phyloP scores from a whole-genome alignment of 371 early-diverging fungal genomes.

The Encephalitozoon romaleae region DNA sequence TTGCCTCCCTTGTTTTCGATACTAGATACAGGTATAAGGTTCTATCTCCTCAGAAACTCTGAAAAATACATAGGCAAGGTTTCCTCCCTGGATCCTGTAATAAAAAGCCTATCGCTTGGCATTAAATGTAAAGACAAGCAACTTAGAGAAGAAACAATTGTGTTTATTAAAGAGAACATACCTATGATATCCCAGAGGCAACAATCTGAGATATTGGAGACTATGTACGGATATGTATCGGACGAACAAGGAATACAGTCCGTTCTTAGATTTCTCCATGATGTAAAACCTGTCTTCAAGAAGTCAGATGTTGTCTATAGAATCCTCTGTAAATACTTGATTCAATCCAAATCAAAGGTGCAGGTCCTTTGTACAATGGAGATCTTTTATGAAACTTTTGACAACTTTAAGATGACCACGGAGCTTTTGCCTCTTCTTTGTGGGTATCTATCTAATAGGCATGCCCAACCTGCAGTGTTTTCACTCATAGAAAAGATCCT shows the following conservation, averaged over 20 bases:
- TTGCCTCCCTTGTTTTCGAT: slow-evolving; percentile 35
- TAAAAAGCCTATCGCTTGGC: slow-evolving; percentile 40
- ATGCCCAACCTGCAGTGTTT: slow-evolving; percentile 36
- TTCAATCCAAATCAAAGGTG: neutral
- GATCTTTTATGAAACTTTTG: slow-evolving; percentile 33
- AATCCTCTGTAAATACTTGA: slow-evolving; percentile 26
- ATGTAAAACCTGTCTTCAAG: neutral
- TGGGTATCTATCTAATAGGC: slow-evolving; percentile 28
- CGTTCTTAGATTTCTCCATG: slow-evolving; percentile 17
- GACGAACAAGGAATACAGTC: slow-evolving; percentile 25
- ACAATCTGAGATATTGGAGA: slow-evolving; percentile 22
- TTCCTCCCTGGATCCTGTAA: neutral
- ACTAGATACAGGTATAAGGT: slow-evolving; percentile 39
- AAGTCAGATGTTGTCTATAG: slow-evolving; percentile 34
- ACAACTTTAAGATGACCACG: slow-evolving; percentile 38
- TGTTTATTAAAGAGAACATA: slow-evolving; percentile 40
- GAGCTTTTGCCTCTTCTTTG: slow-evolving; percentile 43
- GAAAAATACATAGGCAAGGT: slow-evolving; percentile 11
- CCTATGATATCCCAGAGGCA: slow-evolving; percentile 4
- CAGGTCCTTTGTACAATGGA: slow-evolving; percentile 12
- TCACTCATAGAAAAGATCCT: slow-evolving; percentile 45
- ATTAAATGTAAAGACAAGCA: slow-evolving; percentile 47
- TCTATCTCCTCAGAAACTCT: slow-evolving; percentile 36
- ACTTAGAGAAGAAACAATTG: slow-evolving; percentile 47
- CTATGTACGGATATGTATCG: slow-evolving; percentile 12